Percentiles rank a stretch among this genome's conserved stretches.
These are phyloP conservation scores for Panus rudis DNA, from an alignment of 768 basidiomycete genomes.

Conservation along the genomic window DNA sequence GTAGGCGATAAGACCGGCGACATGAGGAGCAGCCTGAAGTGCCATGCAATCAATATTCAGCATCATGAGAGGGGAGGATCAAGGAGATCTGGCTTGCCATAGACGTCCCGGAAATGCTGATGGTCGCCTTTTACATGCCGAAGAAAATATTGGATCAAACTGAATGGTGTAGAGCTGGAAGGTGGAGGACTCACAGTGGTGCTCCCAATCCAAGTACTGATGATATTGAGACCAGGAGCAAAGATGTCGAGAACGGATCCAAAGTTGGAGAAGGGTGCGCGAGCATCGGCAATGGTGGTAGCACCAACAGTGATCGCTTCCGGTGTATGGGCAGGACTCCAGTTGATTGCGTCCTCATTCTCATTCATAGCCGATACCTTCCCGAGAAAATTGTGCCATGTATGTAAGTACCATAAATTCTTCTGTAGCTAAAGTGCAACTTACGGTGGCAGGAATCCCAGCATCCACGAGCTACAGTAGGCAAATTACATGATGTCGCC, in stretches of 20 bases:
- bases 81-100: conserved; percentile 8
- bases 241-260: conserved; percentile 36
- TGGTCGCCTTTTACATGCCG: no score
- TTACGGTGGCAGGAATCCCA: conserved; percentile 11
- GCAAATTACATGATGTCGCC: no score
- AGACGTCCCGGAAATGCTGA: conserved; percentile 13
- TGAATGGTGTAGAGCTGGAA: no score
- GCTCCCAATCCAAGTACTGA: conserved; percentile 25
- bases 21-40: no score
- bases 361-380: conserved; percentile 28
- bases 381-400: conserved; percentile 4
- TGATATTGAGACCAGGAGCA: conserved; percentile 32
- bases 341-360: conserved; percentile 23
- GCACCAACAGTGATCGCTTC: conserved; percentile 35
- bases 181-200: no score
- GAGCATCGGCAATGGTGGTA: conserved; percentile 27
- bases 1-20: no score
- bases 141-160: no score
- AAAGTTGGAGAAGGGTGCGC: conserved; percentile 34
- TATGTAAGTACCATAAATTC: no score
- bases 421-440: not conserved
- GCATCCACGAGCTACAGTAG: no score
- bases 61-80: no score
- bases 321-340: conserved; percentile 30
- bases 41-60: no score